Percentiles rank a stretch among this genome's conserved stretches.
These are phyloP conservation scores for Symbiodinium natans DNA, from an alignment of 73 alveolate species.

Conservation along the genomic window DNA sequence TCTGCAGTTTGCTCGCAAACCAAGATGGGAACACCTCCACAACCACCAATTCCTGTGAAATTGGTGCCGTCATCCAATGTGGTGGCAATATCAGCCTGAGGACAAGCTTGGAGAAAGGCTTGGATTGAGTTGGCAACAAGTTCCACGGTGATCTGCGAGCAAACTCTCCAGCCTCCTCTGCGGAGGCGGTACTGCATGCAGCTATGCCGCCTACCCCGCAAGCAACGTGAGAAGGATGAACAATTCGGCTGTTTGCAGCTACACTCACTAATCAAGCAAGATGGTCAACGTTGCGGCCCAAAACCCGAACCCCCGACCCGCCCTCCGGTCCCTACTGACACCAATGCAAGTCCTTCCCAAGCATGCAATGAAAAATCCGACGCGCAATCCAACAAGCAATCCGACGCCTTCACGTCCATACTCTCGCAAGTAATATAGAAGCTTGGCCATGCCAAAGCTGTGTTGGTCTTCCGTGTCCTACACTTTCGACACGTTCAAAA, in stretches of 20 bases:
- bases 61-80: background rate
- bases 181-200: background rate
- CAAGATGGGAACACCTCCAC: no score
- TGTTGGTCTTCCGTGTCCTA: background rate
- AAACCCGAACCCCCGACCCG: no score
- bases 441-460: constrained; percentile 2
- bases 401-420: background rate
- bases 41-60: background rate
- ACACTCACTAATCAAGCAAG: no score
- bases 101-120: background rate
- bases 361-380: background rate
- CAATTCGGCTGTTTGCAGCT: no score
- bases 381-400: no score
- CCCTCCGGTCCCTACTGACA: no score
- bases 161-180: background rate
- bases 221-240: background rate
- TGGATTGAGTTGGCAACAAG: no score
- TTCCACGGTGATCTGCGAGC: no score
- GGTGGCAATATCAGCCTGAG: background rate
- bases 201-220: background rate
- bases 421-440: background rate
- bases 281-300: no score
- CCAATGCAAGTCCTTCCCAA: no score
- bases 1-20: background rate
- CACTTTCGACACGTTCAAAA: no score